Evolutionary conservation across 164 flowering plant genomes (phyloP), one percentile per base, ranked within the genome.

Genomic region (Annona cherimola): DNA sequence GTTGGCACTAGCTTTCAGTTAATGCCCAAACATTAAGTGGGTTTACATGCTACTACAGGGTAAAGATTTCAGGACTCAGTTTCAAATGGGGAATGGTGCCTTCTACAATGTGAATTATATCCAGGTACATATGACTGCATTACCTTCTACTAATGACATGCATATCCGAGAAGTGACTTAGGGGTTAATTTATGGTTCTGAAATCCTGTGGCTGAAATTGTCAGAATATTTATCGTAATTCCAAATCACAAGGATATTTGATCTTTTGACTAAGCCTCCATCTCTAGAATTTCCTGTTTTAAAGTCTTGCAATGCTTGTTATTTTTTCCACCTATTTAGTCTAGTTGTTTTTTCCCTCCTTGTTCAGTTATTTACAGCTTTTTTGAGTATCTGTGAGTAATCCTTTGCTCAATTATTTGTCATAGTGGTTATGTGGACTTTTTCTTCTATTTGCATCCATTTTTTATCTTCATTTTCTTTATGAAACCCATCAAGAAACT

Each of bases 71-170:
- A 86, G 98, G 83, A 70, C 86, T 68, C 98, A 91, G 76, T 75
- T 91, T 73, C 98, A 93, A 76, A 57, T 93, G 39, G 99, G 99
- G 18, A 95, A 83, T 79, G 90, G 94, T 71, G 89, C 91, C 69
- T 79, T 95, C 71, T 69, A 90, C 74, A 94, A 96, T 76, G 91
- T 90, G n/a, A 95, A 77, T 82, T 95, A 95, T 80, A 91, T 95
- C 60, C 99, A 95, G 99, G 99, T 92, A 79, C 57, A 8, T 50
- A 11, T 16, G 57, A 9, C 9, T 50, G 57, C 57, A 50, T 50
- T 50, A 50, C 57, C 9, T 50, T 50, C 57, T 50, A 16, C 57
- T 50, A 16, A 50, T 50, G 35, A 50, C 14, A 50, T 50, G 57
- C 57, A 50, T 50, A 50, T 50, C 57, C 14, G 14, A 50, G 57